Base-by-base conservation (phyloP, 257 asterid genomes). In the Solanum appendiculatum region DNA sequence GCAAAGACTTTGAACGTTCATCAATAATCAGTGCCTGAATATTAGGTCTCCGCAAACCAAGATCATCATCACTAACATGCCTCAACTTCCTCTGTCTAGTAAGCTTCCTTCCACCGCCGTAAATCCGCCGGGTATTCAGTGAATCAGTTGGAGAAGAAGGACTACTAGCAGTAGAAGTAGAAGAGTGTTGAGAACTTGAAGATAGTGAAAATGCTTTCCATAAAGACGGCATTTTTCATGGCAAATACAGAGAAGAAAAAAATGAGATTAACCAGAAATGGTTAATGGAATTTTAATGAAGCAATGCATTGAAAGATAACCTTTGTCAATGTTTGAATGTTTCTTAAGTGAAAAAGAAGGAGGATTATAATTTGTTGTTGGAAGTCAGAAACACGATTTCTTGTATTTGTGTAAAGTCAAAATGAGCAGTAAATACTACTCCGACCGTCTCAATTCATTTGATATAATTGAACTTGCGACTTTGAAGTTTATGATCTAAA, bases 201-300 rank as follows among this genome's bases (percentile, higher is more conserved):
- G 93, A 88, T 44, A 90, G 86, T n/a, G 94, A 90, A 85, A 92
- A 90, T 74, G 93, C 88, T 89, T 90, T 88, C 95, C 95, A 94
- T 9, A 89, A 13, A 68, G 89, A 83, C 86, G 96, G 93, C 98
- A 93, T 94, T 34, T 86, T 60, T 68, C 51, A 68, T 86, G 78
- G 82, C 78, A n/a, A 64, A 73, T 68, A 56, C 48, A 39, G 85
- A 54, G n/a, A 69, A 27, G 6, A 7, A 85, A 73, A 83, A 39
- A 51, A 58, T 11, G 25, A 33, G 15, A 34, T 40, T 34, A 78
- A 70, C 18, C 51, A 74, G 3, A 40, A 39, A 58, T 66, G 60
- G 10, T 27, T 25, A 73, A 75, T 27, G 74, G 80, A 36, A 72
- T 72, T 18, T 72, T 74, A 54, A 85, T 46, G 83, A 33, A n/a